These are phyloP conservation scores for Coemansia sp. DNA, from an alignment of 192 early-diverging fungal species.

Conservation along the genomic window DNA sequence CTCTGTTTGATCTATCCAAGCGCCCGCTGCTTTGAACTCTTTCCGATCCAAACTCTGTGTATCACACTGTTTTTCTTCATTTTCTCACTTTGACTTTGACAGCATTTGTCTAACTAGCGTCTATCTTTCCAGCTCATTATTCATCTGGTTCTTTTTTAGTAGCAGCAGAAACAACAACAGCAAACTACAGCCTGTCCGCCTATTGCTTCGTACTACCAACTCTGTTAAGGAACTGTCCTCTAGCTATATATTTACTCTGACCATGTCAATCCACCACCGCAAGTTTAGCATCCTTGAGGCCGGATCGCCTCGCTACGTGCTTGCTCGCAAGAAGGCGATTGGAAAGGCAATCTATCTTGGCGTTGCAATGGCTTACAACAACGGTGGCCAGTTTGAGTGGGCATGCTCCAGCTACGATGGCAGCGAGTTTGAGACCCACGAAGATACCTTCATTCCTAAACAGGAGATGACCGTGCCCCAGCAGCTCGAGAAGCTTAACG, in stretches of 20 bases:
- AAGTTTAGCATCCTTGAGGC: slow-evolving; percentile 55
- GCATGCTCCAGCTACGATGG: slow-evolving; percentile 74
- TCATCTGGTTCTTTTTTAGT: not conserved
- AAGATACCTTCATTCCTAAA: slow-evolving; percentile 43
- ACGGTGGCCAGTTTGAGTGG: slow-evolving; percentile 50
- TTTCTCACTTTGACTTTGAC: not conserved
- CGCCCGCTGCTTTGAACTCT: not conserved
- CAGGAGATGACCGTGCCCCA: slow-evolving; percentile 11
- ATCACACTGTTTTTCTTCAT: not conserved
- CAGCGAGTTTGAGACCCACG: slow-evolving; percentile 62
- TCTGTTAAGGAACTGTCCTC: too few species aligned
- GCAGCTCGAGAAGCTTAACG: slow-evolving; percentile 54
- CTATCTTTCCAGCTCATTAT: not conserved
- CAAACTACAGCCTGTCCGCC: too few species aligned
- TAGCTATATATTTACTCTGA: not conserved
- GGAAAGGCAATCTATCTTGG: slow-evolving; percentile 52
- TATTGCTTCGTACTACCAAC: too few species aligned
- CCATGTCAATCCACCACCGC: slow-evolving; percentile 35
- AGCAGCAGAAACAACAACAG: too few species aligned
- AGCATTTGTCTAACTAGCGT: not conserved
- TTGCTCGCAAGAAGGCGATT: slow-evolving; percentile 52
- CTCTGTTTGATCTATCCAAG: not conserved
- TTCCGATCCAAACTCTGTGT: not conserved
- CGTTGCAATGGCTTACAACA: slow-evolving; percentile 38
- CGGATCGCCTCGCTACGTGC: slow-evolving; percentile 51